These are phyloP conservation scores for Prosopis cineraria DNA, from an alignment of 306 rosid species.

Conservation along the genomic window DNA sequence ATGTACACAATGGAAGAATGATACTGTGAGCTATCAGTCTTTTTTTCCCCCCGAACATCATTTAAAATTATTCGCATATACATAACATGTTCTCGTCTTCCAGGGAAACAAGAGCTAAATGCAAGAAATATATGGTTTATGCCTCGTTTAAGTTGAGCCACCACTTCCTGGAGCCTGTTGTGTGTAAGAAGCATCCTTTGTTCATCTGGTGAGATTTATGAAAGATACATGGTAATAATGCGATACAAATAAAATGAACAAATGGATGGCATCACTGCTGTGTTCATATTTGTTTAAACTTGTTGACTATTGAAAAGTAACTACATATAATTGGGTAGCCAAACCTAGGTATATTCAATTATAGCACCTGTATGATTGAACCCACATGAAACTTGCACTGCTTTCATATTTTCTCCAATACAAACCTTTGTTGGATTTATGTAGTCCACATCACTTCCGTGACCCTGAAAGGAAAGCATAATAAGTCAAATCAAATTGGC, in stretches of 20 bases:
- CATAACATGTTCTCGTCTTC: neutral
- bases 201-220: slow-evolving; percentile 26
- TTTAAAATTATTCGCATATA: slow-evolving; percentile 18
- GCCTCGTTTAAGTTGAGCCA: slow-evolving; percentile 26
- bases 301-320: slow-evolving; percentile 3
- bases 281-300: neutral
- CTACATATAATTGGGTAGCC: slow-evolving; percentile 20
- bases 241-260: slow-evolving; percentile 19
- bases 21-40: slow-evolving; percentile 7
- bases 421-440: slow-evolving; percentile 65
- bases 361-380: slow-evolving; percentile 97
- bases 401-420: slow-evolving; percentile 61
- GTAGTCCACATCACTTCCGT: slow-evolving; percentile 84
- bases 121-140: slow-evolving; percentile 33
- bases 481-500: slow-evolving; percentile 21
- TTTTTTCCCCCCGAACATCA: slow-evolving; percentile 35
- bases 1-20: neutral
- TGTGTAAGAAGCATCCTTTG: slow-evolving; percentile 14
- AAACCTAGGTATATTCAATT: slow-evolving; percentile 57
- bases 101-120: slow-evolving; percentile 17
- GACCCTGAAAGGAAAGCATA: slow-evolving; percentile 62
- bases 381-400: slow-evolving; percentile 86
- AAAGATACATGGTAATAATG: slow-evolving; percentile 6
- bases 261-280: slow-evolving; percentile 2
- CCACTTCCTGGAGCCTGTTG: slow-evolving; percentile 16